Percentiles rank a stretch among this genome's conserved stretches.
Conservation (phyloP, 306 rosid species). For the Sesbania bispinosa region DNA sequence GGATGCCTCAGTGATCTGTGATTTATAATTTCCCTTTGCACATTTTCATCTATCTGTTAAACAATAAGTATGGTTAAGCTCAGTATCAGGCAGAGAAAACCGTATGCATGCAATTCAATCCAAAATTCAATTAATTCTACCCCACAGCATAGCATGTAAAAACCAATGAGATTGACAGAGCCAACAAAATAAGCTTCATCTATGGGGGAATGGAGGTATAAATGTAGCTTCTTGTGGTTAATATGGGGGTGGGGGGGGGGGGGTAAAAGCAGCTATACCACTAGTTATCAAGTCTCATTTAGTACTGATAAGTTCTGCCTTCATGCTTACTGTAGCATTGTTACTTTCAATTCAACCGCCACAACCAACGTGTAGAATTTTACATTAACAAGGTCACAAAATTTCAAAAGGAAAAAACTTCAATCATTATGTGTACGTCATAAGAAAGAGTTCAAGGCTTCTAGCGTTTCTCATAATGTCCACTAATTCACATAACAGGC, state of each 20-base stretch:
- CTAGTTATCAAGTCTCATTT: no score
- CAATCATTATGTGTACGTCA: neutral
- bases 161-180: neutral
- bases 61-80: constrained; percentile 3
- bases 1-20: constrained; percentile 97
- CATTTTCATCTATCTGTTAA: constrained; percentile 95
- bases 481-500: neutral
- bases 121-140: neutral
- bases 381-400: neutral
- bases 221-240: no score
- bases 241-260: no score
- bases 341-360: no score
- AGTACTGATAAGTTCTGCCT: no score
- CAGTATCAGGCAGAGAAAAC: constrained; percentile 5
- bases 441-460: neutral
- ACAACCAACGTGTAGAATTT: neutral
- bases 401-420: neutral
- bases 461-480: neutral
- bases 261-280: no score
- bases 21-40: constrained; percentile 85
- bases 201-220: no score
- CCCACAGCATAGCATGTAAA: neutral
- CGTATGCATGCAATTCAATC: neutral
- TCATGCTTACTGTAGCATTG: no score
- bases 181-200: no score